Conservation (phyloP, 2,329 filamentous ascomycete species). For the Cytospora mali region DNA sequence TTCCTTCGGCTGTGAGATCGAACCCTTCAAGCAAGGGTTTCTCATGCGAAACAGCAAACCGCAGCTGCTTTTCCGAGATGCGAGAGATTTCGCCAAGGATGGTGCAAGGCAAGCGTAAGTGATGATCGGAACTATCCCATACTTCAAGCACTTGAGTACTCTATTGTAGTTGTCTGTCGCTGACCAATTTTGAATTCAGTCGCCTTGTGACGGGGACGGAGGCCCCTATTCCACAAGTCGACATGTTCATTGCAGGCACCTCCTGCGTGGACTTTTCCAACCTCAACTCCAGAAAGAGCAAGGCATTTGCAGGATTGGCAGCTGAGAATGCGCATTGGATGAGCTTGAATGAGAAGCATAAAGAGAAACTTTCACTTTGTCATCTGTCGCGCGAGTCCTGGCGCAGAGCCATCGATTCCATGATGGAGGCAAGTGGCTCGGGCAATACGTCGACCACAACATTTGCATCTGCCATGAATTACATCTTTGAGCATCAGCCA, state of each 20-base stretch:
- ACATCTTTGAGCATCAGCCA: conserved; percentile 50
- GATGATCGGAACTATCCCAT: neutral
- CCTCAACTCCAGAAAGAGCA: conserved; percentile 54
- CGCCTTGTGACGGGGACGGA: conserved; percentile 20
- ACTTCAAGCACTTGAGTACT: neutral
- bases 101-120: conserved; percentile 48
- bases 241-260: conserved; percentile 72
- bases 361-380: conserved; percentile 44
- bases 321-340: conserved; percentile 33
- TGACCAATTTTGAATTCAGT: conserved; percentile 2
- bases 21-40: conserved; percentile 65
- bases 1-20: conserved; percentile 65
- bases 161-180: neutral
- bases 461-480: conserved; percentile 33
- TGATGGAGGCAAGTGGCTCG: conserved; percentile 10
- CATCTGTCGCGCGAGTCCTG: conserved; percentile 41
- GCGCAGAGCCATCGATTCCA: conserved; percentile 13
- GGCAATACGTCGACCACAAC: conserved; percentile 31
- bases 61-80: conserved; percentile 59
- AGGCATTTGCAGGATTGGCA: conserved; percentile 4
- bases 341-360: conserved; percentile 53
- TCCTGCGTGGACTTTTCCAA: conserved; percentile 75
- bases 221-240: conserved; percentile 52
- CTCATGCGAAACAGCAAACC: conserved; percentile 62
- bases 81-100: conserved; percentile 54